Evolutionary conservation across 1,139 yeast species (phyloP).

Genomic region (Diutina neorugosa): DNA sequence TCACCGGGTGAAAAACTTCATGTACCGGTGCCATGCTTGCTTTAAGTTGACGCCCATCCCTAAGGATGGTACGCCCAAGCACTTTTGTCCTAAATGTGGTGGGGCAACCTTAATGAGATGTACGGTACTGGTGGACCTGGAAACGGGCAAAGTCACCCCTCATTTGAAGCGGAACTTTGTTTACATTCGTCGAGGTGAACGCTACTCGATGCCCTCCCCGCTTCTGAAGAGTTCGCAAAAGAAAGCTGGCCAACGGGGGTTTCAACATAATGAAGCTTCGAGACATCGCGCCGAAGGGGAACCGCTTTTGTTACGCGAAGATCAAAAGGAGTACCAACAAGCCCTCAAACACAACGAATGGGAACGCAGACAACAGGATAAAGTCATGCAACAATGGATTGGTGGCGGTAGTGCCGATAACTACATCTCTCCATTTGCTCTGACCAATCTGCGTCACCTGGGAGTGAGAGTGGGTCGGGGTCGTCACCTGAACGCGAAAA

Average conservation of each 20-base stretch:
- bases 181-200: constrained; percentile 87
- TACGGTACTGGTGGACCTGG: constrained; percentile 73
- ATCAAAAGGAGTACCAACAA: constrained; percentile 84
- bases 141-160: constrained; percentile 77
- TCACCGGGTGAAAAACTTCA: constrained; percentile 75
- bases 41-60: constrained; percentile 72
- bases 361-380: constrained; percentile 80
- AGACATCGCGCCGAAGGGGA: constrained; percentile 40
- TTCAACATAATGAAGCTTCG: constrained; percentile 52
- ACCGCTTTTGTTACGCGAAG: constrained; percentile 67
- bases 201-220: constrained; percentile 64
- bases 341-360: constrained; percentile 82
- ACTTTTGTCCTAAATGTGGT: constrained; percentile 95
- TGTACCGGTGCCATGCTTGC: constrained; percentile 97
- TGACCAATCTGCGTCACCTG: constrained; percentile 46
- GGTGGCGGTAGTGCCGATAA: constrained; percentile 94
- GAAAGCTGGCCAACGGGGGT: constrained; percentile 60
- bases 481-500: constrained; percentile 55
- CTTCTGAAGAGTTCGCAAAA: constrained; percentile 51
- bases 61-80: constrained; percentile 62
- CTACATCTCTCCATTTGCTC: constrained; percentile 75
- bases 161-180: constrained; percentile 85
- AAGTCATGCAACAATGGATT: constrained; percentile 74
- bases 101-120: constrained; percentile 83
- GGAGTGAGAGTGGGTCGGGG: constrained; percentile 80